Percentiles rank a stretch among this genome's conserved stretches.
These are phyloP conservation scores for Alliaria petiolata DNA, from an alignment of 345 rosid species.

Conservation along the genomic window DNA sequence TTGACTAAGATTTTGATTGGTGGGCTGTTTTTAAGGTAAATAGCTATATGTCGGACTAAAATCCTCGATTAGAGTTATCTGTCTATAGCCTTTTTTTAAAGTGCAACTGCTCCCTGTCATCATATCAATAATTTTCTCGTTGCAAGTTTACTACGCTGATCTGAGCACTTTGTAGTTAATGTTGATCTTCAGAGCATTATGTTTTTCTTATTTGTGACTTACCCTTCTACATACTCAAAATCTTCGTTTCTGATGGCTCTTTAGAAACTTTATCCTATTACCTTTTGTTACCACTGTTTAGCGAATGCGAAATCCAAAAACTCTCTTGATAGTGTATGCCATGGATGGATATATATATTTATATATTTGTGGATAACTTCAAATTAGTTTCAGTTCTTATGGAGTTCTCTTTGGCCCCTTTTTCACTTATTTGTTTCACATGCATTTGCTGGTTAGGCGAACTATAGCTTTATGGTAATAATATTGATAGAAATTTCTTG, in stretches of 20 bases:
- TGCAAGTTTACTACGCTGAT: background rate
- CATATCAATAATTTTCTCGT: background rate
- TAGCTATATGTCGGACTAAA: background rate
- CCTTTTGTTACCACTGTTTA: background rate
- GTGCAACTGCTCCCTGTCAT: background rate
- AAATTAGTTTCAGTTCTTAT: background rate
- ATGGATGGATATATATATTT: background rate
- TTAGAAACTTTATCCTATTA: background rate
- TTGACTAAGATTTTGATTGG: conserved; percentile 74
- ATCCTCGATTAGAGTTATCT: background rate
- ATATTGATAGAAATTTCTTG: background rate
- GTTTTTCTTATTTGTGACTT: background rate
- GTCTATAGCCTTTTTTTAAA: background rate
- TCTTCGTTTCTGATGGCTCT: conserved; percentile 2
- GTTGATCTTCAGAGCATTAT: background rate
- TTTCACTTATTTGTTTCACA: background rate
- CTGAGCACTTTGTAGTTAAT: conserved; percentile 7
- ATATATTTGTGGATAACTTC: too few relatives aligned
- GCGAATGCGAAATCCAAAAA: background rate
- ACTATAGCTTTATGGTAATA: background rate
- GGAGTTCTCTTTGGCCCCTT: background rate
- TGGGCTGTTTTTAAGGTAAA: conserved; percentile 87
- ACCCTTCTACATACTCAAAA: background rate
- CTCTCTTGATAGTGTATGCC: conserved; percentile 2
- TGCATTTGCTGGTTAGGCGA: background rate